Evolutionary conservation across 2,329 filamentous ascomycete genomes (phyloP).

Genomic region (Erysiphe neolycopersici): DNA sequence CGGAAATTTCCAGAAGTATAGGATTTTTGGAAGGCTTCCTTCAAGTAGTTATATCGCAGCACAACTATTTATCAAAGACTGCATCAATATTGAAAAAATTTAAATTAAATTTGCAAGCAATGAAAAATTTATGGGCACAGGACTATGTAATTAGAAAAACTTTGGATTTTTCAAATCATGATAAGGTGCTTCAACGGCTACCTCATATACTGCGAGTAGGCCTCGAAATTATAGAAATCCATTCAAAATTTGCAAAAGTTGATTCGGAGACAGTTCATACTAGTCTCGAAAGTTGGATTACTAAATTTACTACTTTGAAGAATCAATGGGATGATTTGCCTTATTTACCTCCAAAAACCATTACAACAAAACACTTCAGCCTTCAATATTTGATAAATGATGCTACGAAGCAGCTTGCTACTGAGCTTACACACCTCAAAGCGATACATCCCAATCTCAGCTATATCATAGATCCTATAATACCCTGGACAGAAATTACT

Average conservation of each 20-base stretch:
- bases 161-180: slow-evolving; percentile 5
- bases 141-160: slow-evolving; percentile 5
- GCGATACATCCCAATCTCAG: slow-evolving; percentile 27
- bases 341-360: slow-evolving; percentile 24
- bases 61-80: slow-evolving; percentile 14
- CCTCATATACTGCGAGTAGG: slow-evolving; percentile 38
- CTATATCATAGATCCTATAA: slow-evolving; percentile 39
- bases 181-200: slow-evolving; percentile 28
- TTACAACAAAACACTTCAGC: slow-evolving; percentile 15
- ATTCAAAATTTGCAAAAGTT: slow-evolving; percentile 32
- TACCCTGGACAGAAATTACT: slow-evolving; percentile 28
- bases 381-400: slow-evolving; percentile 6
- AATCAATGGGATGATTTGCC: slow-evolving; percentile 18
- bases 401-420: slow-evolving; percentile 3
- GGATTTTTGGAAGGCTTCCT: slow-evolving; percentile 75
- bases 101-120: slow-evolving; percentile 6
- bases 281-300: slow-evolving; percentile 23
- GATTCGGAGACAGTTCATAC: slow-evolving; percentile 20
- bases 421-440: slow-evolving; percentile 17
- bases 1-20: slow-evolving; percentile 53
- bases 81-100: slow-evolving; percentile 4
- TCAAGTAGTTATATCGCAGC: slow-evolving; percentile 33
- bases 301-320: slow-evolving; percentile 20
- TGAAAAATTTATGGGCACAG: slow-evolving; percentile 18
- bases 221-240: slow-evolving; percentile 32